Percentiles rank a stretch among this genome's conserved stretches.
These are phyloP conservation scores for Bertia moriformis DNA, from an alignment of 2,329 filamentous ascomycete species.

Conservation along the genomic window DNA sequence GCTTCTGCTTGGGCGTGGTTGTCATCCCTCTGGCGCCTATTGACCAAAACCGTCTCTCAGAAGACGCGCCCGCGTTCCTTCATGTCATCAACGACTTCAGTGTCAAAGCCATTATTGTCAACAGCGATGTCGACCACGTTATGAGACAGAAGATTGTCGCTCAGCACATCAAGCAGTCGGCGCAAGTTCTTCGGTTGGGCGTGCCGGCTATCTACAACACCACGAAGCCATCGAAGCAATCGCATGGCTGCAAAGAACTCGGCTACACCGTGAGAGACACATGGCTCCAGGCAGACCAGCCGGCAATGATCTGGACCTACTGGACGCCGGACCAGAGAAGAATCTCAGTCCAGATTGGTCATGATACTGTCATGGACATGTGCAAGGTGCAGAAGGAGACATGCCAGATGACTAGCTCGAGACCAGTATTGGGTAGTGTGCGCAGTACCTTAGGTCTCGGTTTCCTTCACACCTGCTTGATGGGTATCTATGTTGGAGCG, in stretches of 20 bases:
- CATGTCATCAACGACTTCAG: constrained; percentile 84
- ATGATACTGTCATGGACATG: constrained; percentile 90
- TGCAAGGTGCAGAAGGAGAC: constrained; percentile 99
- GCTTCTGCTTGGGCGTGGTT: constrained; percentile 76
- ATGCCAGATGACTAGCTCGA: constrained; percentile 97
- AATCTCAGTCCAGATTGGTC: constrained; percentile 82
- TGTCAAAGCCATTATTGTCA: constrained; percentile 86
- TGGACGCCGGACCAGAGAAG: constrained; percentile 96
- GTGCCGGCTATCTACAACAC: constrained; percentile 83
- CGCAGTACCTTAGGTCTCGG: constrained; percentile 90
- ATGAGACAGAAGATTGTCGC: constrained; percentile 83
- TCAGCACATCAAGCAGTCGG: constrained; percentile 93
- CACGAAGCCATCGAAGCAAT: constrained; percentile 86
- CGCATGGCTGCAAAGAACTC: constrained; percentile 74
- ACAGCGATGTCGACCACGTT: constrained; percentile 83
- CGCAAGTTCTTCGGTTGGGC: constrained; percentile 72
- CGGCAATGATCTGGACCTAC: constrained; percentile 92
- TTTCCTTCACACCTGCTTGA: constrained; percentile 87
- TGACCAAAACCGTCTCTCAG: constrained; percentile 82
- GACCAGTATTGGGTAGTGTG: constrained; percentile 87
- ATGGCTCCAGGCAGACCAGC: constrained; percentile 75
- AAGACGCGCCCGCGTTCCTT: constrained; percentile 87
- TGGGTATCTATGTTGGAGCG: constrained; percentile 69
- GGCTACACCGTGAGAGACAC: constrained; percentile 77
- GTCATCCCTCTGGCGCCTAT: constrained; percentile 85